phyloP scores from a whole-genome alignment of 106 monocot species.

The Ottelia alismoides region DNA sequence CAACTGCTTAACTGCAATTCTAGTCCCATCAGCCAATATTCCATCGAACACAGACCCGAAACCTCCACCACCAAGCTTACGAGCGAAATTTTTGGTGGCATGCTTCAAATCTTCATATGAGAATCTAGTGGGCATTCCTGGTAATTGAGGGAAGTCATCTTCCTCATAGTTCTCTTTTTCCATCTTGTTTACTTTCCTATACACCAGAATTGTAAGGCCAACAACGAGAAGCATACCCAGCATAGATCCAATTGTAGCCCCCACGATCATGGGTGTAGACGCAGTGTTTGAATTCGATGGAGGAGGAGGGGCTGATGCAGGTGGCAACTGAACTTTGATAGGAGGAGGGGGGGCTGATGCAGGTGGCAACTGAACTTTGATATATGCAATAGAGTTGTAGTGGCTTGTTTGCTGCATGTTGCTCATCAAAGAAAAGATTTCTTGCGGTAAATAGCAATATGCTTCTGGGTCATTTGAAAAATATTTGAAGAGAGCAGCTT shows the following conservation, averaged over 20 bases:
- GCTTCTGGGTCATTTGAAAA: neutral
- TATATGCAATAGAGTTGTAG: constrained; percentile 11
- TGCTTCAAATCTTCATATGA: constrained; percentile 2
- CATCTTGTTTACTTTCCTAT: neutral
- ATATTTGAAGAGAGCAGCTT: no score
- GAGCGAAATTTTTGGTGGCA: constrained; percentile 31
- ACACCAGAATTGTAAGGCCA: neutral
- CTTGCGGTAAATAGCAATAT: neutral
- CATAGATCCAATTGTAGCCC: neutral
- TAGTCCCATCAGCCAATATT: no score
- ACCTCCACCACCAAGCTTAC: constrained; percentile 35
- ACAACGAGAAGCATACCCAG: neutral
- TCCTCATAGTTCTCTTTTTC: constrained; percentile 1
- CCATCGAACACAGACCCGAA: no score
- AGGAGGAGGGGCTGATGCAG: neutral
- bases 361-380: constrained; percentile 2
- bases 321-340: no score
- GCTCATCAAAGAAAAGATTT: constrained; percentile 3
- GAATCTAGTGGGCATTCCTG: constrained; percentile 2
- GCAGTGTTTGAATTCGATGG: no score
- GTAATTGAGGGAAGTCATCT: neutral
- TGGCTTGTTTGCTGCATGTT: neutral
- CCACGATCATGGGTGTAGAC: no score
- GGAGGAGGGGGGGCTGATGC: no score
- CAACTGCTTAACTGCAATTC: no score